These are phyloP conservation scores for Microdochium paspali DNA, from an alignment of 2,329 filamentous ascomycete species.

Conservation along the genomic window DNA sequence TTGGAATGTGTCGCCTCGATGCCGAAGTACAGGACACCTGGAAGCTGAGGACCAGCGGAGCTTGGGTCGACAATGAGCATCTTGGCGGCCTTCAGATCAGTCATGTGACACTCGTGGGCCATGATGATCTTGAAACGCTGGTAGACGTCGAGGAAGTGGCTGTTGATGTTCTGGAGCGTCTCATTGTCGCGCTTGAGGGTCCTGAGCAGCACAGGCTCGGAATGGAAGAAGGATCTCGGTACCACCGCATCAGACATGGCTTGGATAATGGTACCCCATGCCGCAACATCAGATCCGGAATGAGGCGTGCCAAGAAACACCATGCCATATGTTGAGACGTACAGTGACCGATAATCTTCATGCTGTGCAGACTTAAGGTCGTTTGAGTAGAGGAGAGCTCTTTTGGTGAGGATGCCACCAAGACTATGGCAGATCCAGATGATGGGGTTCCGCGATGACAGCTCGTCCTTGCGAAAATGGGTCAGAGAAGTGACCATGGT, in stretches of 20 bases:
- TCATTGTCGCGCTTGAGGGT: slow-evolving; percentile 68
- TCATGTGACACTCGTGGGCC: slow-evolving; percentile 66
- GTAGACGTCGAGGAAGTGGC: slow-evolving; percentile 62
- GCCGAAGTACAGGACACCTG: slow-evolving; percentile 64
- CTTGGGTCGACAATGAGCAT: slow-evolving; percentile 58
- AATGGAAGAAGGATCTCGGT: slow-evolving; percentile 57
- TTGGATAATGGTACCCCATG: slow-evolving; percentile 60
- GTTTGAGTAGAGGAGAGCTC: slow-evolving; percentile 57
- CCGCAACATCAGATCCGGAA: slow-evolving; percentile 56
- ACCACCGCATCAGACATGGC: slow-evolving; percentile 56
- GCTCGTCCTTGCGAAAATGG: slow-evolving; percentile 49
- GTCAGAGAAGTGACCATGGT: slow-evolving; percentile 54
- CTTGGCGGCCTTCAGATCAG: slow-evolving; percentile 55
- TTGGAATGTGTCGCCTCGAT: slow-evolving; percentile 33
- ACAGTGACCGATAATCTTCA: slow-evolving; percentile 58
- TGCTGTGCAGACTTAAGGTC: slow-evolving; percentile 49
- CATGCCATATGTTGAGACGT: slow-evolving; percentile 65
- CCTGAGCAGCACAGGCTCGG: slow-evolving; percentile 57
- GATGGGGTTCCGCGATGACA: slow-evolving; percentile 53
- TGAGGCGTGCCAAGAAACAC: slow-evolving; percentile 73
- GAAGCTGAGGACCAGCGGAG: slow-evolving; percentile 60
- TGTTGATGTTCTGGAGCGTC: slow-evolving; percentile 65
- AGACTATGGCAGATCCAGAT: slow-evolving; percentile 70
- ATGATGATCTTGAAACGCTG: slow-evolving; percentile 65
- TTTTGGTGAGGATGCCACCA: slow-evolving; percentile 64